Evolutionary conservation across 441 rosid genomes (phyloP).

Genomic region (Capsella rubella): DNA sequence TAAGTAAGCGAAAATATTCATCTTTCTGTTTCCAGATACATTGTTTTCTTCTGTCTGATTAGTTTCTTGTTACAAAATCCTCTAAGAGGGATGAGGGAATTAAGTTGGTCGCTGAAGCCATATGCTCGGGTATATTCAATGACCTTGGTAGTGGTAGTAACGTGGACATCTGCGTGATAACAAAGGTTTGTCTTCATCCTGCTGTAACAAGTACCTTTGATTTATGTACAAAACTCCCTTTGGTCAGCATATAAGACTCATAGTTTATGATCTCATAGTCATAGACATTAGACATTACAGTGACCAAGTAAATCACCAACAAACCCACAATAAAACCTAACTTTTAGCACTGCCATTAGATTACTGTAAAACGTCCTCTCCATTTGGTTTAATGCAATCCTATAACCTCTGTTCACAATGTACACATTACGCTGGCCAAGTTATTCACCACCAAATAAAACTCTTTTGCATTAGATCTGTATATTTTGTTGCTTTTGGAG

Average conservation of each 20-base stretch:
- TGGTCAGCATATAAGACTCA: constrained; percentile 24
- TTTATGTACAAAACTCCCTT: neutral
- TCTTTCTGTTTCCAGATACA: neutral
- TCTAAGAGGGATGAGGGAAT: constrained; percentile 93
- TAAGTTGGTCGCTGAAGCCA: constrained; percentile 77
- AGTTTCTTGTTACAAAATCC: constrained; percentile 10
- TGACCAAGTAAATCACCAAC: neutral
- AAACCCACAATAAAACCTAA: neutral
- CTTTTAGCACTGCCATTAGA: constrained; percentile 1
- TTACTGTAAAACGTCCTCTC: neutral
- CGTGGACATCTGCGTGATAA: constrained; percentile 94
- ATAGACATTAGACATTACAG: neutral
- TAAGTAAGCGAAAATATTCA: constrained; percentile 49
- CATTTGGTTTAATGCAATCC: constrained; percentile 4
- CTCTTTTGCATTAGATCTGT: neutral
- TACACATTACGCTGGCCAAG: constrained; percentile 9
- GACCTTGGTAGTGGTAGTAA: constrained; percentile 99
- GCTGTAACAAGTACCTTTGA: neutral
- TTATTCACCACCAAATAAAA: neutral
- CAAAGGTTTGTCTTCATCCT: constrained; percentile 66
- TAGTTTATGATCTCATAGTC: neutral
- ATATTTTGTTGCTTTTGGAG: neutral
- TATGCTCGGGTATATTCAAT: constrained; percentile 91
- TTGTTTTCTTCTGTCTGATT: constrained; percentile 12
- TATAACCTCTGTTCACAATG: neutral